Percentiles rank a stretch among this genome's conserved stretches.
phyloP scores from a whole-genome alignment of 2,329 filamentous ascomycete genomes.

The Cercospora sp. region DNA sequence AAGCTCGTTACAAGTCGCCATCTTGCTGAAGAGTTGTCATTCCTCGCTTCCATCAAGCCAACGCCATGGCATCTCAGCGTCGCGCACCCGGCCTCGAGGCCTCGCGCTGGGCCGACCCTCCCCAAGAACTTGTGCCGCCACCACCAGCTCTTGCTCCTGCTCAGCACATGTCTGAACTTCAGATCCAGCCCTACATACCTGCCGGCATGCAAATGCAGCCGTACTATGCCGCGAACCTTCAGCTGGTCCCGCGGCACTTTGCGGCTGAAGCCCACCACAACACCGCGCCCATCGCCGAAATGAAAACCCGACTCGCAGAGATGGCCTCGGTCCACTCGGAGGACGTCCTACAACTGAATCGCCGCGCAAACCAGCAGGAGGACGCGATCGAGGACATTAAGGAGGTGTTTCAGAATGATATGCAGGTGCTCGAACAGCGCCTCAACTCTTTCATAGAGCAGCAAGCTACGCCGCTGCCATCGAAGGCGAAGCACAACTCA shows the following conservation, averaged over 20 bases:
- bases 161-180: background rate
- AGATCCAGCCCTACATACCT: background rate
- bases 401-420: constrained; percentile 12
- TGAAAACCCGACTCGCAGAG: background rate
- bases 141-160: background rate
- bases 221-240: background rate
- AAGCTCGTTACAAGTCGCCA: background rate
- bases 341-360: constrained; percentile 18
- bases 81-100: background rate
- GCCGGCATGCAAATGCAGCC: background rate
- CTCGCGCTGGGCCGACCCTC: background rate
- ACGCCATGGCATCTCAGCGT: background rate
- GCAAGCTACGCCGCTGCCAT: background rate
- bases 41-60: background rate
- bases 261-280: background rate
- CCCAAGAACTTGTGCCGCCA: background rate
- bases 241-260: background rate
- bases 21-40: background rate
- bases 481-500: background rate
- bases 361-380: constrained; percentile 4
- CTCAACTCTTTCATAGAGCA: background rate
- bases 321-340: background rate
- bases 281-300: background rate
- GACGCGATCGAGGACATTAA: constrained; percentile 17
- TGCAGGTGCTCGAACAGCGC: constrained; percentile 18